These are phyloP conservation scores for Exophiala mesophila DNA, from an alignment of 2,329 filamentous ascomycete species.

Conservation along the genomic window DNA sequence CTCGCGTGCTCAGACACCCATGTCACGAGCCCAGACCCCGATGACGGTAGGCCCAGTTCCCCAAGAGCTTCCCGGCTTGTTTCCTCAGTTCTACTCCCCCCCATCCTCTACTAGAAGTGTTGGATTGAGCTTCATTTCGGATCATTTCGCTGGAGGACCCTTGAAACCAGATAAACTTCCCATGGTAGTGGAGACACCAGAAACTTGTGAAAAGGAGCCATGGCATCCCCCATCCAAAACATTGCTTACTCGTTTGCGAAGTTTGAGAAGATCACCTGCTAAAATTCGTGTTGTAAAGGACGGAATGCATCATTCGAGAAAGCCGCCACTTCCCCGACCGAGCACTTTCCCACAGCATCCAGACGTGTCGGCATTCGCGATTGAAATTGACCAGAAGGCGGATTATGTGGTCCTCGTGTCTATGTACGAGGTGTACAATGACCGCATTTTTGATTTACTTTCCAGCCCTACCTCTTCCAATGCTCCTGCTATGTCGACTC, in stretches of 20 bases:
- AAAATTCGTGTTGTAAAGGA: conserved; percentile 47
- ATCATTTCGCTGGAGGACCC: conserved; percentile 8
- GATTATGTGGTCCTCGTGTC: conserved; percentile 88
- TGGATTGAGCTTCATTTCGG: conserved; percentile 4
- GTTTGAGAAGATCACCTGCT: conserved; percentile 27
- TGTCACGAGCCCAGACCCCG: conserved; percentile 47
- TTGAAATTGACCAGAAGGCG: conserved; percentile 62
- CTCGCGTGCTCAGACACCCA: conserved; percentile 65
- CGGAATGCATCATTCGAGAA: conserved; percentile 48
- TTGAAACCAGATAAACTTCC: conserved; percentile 6
- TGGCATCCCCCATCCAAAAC: conserved; percentile 30
- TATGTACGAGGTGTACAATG: conserved; percentile 99
- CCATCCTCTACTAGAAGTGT: conserved; percentile 1
- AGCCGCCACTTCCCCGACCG: conserved; percentile 61
- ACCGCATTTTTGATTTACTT: conserved; percentile 91
- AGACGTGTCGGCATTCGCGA: conserved; percentile 64
- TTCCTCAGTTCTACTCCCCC: conserved; percentile 12
- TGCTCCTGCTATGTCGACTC: conserved; percentile 35
- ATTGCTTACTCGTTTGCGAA: conserved; percentile 27
- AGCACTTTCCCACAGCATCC: conserved; percentile 69
- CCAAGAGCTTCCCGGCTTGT: conserved; percentile 30
- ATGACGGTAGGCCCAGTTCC: conserved; percentile 40
- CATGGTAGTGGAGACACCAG: conserved; percentile 3
- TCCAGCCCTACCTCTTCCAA: conserved; percentile 49
- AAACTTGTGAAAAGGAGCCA: conserved; percentile 12